These are phyloP conservation scores for Fusarium sp. DNA, from an alignment of 2,329 filamentous ascomycete genomes.

Conservation along the genomic window DNA sequence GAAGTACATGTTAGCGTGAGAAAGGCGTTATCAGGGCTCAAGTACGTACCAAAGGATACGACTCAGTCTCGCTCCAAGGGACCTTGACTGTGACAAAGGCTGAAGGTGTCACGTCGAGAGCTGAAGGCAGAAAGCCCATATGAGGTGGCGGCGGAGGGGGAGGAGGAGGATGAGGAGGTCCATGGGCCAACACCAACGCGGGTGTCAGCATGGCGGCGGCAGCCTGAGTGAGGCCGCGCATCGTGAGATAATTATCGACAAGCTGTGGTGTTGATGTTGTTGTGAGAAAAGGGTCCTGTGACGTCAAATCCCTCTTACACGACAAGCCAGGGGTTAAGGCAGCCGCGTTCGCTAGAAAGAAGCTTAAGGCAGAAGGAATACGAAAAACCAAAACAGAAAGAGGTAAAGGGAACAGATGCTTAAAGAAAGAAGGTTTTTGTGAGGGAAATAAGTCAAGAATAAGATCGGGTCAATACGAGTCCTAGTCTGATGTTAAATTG, in stretches of 20 bases:
- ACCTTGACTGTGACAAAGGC: constrained; percentile 39
- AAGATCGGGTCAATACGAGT: constrained; percentile 1
- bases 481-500: background rate
- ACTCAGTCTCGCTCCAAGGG: constrained; percentile 21
- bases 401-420: constrained; percentile 3
- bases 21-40: background rate
- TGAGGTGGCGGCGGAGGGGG: constrained; percentile 25
- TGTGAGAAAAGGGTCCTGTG: background rate
- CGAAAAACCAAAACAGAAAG: constrained; percentile 9
- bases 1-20: constrained; percentile 4
- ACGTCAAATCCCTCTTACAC: constrained; percentile 13
- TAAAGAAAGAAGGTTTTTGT: constrained; percentile 12
- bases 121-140: constrained; percentile 31
- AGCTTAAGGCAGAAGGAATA: constrained; percentile 25
- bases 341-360: constrained; percentile 17
- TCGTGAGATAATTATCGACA: constrained; percentile 26
- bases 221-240: constrained; percentile 48
- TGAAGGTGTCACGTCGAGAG: constrained; percentile 35
- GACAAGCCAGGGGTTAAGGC: constrained; percentile 8
- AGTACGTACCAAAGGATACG: constrained; percentile 41
- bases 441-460: constrained; percentile 1
- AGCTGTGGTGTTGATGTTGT: background rate
- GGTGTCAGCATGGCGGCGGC: constrained; percentile 44
- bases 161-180: constrained; percentile 29
- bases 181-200: constrained; percentile 39